Conservation (phyloP, 2,329 filamentous ascomycete species). For the Achaetomium macrosporum region DNA sequence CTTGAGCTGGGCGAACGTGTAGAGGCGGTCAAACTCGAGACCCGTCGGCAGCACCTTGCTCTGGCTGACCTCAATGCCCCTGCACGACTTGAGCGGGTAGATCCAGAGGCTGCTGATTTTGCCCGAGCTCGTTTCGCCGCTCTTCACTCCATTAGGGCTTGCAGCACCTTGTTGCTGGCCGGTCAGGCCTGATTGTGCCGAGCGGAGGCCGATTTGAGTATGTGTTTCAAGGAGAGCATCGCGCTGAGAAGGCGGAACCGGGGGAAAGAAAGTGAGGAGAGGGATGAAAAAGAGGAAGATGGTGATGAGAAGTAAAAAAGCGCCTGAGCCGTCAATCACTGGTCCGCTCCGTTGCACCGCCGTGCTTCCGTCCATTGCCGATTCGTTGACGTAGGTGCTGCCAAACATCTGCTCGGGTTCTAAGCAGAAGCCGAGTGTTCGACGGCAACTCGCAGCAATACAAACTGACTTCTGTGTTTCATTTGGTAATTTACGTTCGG, state of each 20-base stretch:
- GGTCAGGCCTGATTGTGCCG: conserved; percentile 35
- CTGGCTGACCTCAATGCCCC: conserved; percentile 64
- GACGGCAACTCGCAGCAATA: background rate
- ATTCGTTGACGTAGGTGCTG: background rate
- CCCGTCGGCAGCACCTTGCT: conserved; percentile 62
- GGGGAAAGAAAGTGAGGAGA: conserved; percentile 49
- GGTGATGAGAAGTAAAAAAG: conserved; percentile 39
- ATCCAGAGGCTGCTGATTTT: conserved; percentile 62
- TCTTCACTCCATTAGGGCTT: background rate
- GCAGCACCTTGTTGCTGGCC: conserved; percentile 12
- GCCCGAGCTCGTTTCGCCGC: background rate
- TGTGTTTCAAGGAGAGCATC: conserved; percentile 53
- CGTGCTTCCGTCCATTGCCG: conserved; percentile 12
- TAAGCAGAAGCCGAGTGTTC: background rate
- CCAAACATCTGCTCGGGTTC: background rate
- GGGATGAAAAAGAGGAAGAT: conserved; percentile 48
- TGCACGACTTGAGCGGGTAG: conserved; percentile 80
- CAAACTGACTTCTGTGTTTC: too few relatives aligned
- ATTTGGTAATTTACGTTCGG: too few relatives aligned
- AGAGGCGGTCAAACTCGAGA: conserved; percentile 74
- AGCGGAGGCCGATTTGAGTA: conserved; percentile 39
- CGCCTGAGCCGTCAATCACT: conserved; percentile 25
- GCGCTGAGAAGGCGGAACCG: conserved; percentile 45
- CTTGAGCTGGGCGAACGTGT: conserved; percentile 68
- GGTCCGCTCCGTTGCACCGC: conserved; percentile 15